Base-by-base conservation (phyloP, 108 stramenopile species). In the Cyclotella kingstonii region DNA sequence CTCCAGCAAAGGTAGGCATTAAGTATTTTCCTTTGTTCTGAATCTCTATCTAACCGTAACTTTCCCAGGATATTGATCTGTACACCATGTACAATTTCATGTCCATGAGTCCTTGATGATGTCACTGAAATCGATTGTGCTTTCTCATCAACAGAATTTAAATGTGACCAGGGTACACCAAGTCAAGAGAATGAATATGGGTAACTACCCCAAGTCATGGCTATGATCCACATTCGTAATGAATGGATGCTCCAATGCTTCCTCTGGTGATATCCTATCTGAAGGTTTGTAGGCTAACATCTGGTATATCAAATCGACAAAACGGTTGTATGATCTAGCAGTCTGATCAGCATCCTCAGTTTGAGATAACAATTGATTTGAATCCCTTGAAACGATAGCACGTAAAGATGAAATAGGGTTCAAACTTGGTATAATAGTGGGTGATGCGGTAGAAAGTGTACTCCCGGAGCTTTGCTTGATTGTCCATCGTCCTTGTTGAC, bases 241-340 rank as follows among this genome's bases (percentile, higher is more conserved):
- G 64, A 94, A 96, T 0, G 96, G 93, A 76, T 98, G 97, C 14
- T 67, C 56, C 60, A 97, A 63, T 3, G 96, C 96, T 35, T 95
- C 86, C 17, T 65, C 71, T 8, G 97, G 92, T 34, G 61, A 73
- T 55, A 98, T 94, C 45, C 98, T 66, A 12, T 81, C 61, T 7
- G 59, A 23, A 1, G 96, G 90, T 54, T 87, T 74, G 59, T 69
- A 96, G 0, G 86, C 63, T 57, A 99, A 73, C 96, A 99, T 97
- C 48, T 78, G 61, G 66, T 81, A 71, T 19, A 98, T 82, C 54
- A 99, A 69, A 70, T 97, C 96, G 3, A 95, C 81, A 75, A 99
- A 99, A 21, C 87, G 56, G 49, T 81, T 79, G 72, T 98, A 98
- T 54, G 86, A 83, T 11, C 74, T 71, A 6, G 80, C 63, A 4